These are phyloP conservation scores for Fusarium nodosum DNA, from an alignment of 2,329 filamentous ascomycete species.

Conservation along the genomic window DNA sequence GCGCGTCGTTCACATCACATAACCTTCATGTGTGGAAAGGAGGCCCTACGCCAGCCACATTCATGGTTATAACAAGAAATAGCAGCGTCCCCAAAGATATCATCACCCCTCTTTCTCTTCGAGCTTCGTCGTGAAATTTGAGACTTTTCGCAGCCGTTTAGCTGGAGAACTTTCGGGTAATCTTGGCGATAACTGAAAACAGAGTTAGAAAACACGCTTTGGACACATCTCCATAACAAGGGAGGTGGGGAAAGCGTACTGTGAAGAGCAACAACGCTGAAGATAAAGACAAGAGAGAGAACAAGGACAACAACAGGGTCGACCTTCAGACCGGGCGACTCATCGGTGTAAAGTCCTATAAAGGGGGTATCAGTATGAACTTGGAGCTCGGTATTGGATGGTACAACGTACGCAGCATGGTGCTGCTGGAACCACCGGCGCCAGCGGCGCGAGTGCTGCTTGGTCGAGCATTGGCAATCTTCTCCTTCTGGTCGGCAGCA, in stretches of 20 bases:
- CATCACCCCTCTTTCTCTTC: slow-evolving; percentile 16
- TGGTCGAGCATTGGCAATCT: slow-evolving; percentile 92
- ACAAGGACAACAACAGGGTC: slow-evolving; percentile 98
- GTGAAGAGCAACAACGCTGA: slow-evolving; percentile 96
- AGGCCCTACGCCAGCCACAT: slow-evolving; percentile 42
- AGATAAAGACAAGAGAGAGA: slow-evolving; percentile 97
- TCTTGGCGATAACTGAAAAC: slow-evolving; percentile 87
- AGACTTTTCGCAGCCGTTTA: slow-evolving; percentile 53
- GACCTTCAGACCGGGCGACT: slow-evolving; percentile 96
- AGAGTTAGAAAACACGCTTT: slow-evolving; percentile 40
- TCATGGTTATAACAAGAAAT: slow-evolving; percentile 35
- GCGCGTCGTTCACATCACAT: slow-evolving; percentile 38
- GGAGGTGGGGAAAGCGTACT: slow-evolving; percentile 70
- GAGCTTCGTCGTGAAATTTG: slow-evolving; percentile 19
- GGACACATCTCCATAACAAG: neutral
- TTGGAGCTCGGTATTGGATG: neutral
- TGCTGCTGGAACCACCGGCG: slow-evolving; percentile 95
- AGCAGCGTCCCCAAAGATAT: slow-evolving; percentile 23
- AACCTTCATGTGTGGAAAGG: slow-evolving; percentile 30
- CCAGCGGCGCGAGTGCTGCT: slow-evolving; percentile 93
- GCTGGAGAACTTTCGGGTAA: slow-evolving; percentile 87
- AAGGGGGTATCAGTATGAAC: slow-evolving; percentile 48
- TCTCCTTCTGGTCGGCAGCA: slow-evolving; percentile 97
- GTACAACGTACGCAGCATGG: slow-evolving; percentile 88
- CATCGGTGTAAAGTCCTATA: slow-evolving; percentile 93